Conservation (phyloP, 2,329 filamentous ascomycete species). For the Aspergillus intermedius region DNA sequence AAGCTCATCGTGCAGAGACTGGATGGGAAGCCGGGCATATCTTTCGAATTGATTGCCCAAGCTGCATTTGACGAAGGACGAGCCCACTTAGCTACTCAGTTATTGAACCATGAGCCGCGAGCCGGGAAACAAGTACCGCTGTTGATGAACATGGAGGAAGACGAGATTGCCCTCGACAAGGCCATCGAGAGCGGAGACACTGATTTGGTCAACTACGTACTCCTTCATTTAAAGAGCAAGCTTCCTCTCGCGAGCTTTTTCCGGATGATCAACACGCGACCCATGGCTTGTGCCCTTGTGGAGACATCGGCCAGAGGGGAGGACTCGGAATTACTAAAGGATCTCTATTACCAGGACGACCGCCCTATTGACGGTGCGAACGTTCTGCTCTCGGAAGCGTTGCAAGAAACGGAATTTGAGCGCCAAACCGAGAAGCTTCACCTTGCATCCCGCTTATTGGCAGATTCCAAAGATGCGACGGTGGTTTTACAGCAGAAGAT, state of each 20-base stretch:
- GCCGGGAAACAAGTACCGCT: constrained; percentile 95
- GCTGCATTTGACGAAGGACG: constrained; percentile 93
- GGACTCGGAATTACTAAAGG: constrained; percentile 77
- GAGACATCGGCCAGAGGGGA: constrained; percentile 76
- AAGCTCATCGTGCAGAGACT: constrained; percentile 79
- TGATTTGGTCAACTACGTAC: constrained; percentile 82
- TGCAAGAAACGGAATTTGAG: constrained; percentile 63
- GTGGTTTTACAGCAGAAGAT: constrained; percentile 61
- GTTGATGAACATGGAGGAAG: constrained; percentile 89
- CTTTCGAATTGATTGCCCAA: constrained; percentile 87
- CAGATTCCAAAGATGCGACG: constrained; percentile 72
- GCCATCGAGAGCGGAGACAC: constrained; percentile 93
- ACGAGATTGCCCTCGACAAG: constrained; percentile 90
- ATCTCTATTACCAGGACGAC: constrained; percentile 96
- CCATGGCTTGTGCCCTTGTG: constrained; percentile 80
- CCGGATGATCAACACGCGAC: constrained; percentile 76
- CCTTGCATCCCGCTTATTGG: constrained; percentile 73
- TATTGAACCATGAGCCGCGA: constrained; percentile 88
- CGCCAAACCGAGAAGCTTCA: constrained; percentile 78
- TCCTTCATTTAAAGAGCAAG: constrained; percentile 83
- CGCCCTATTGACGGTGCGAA: constrained; percentile 80
- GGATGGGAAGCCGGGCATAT: constrained; percentile 82
- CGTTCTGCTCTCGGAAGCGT: constrained; percentile 76
- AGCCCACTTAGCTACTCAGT: constrained; percentile 76
- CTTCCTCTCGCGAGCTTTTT: constrained; percentile 88